Conservation (phyloP, 202 grass and related monocot species). For the Brachypodium distachyon region DNA sequence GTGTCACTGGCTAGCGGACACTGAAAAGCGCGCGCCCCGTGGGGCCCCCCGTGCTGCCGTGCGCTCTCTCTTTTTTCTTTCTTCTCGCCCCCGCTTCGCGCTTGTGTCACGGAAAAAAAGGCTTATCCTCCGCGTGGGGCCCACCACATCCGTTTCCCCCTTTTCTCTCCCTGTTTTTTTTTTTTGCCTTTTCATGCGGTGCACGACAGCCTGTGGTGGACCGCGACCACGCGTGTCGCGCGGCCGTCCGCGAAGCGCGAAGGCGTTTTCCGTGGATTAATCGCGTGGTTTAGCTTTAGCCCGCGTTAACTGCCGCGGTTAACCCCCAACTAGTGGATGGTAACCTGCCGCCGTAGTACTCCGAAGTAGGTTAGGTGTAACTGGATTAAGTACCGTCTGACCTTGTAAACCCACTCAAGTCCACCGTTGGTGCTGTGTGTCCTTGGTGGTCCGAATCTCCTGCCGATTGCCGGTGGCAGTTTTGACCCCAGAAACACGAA, state of each 20-base stretch:
- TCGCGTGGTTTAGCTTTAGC: background rate
- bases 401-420: background rate
- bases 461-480: background rate
- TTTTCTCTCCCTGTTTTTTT: background rate
- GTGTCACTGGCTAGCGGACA: slow-evolving; percentile 11
- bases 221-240: slow-evolving; percentile 4
- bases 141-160: slow-evolving; percentile 2
- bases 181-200: background rate
- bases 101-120: background rate
- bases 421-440: background rate
- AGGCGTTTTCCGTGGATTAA: too few species aligned
- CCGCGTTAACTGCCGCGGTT: background rate
- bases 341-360: too few species aligned
- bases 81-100: background rate
- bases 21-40: background rate
- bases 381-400: background rate
- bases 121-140: slow-evolving; percentile 26
- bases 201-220: slow-evolving; percentile 39
- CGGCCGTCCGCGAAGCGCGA: too few species aligned
- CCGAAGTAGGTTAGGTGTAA: too few species aligned
- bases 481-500: too few species aligned
- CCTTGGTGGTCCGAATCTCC: background rate
- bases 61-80: background rate
- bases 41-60: background rate
- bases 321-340: too few species aligned